Evolutionary conservation across 768 basidiomycete species (phyloP), one percentile per base, ranked within the genome.

Genomic region (Leccinum barrowsii): DNA sequence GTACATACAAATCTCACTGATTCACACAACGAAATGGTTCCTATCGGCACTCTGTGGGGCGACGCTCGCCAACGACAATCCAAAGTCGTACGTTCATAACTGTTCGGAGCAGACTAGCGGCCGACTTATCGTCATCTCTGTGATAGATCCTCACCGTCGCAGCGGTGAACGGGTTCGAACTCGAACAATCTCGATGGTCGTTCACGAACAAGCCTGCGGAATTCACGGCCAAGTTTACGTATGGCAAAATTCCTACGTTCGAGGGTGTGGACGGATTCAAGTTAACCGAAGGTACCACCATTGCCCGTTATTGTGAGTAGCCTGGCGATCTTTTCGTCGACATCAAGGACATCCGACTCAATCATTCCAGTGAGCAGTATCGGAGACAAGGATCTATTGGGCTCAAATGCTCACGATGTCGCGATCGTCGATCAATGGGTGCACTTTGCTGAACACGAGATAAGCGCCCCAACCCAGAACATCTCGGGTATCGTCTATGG

Each of bases 171-270:
- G 63, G 13, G 0, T 58, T 65, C 6, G 56, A 65, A 26, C 61
- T 65, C 2, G 47, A 67, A 15, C 30, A 35, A 22, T 51, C 63
- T 2, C 26, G 59, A 44, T 69, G 59, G 42, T 40, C 67, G 1
- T 65, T 62, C 50, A 19, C 21, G 0, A 54, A 58, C 55, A 69
- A 55, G 28, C 62, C 65, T 2, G 13, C 48, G 0, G 61, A 62
- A 4, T 69, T 58, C 28, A 26, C 26, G 10, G 24, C 15, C 30
- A 63, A 69, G 44, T 69, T 69, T 47, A 52, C 65, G 0, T 61
- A 63, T 7, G 67, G 65, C 0, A 69, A 69, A 35, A 60, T 69
- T 22, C 67, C 67, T 34, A 35, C 65, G 1, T 69, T 69, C 8
- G 61, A 69, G 44, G 61, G 56, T 4, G 49, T 40, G 11, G 63